Percentiles rank a stretch among this genome's conserved stretches.
Conservation (phyloP, 202 grass and related monocot genomes). For the Musa balbisiana region DNA sequence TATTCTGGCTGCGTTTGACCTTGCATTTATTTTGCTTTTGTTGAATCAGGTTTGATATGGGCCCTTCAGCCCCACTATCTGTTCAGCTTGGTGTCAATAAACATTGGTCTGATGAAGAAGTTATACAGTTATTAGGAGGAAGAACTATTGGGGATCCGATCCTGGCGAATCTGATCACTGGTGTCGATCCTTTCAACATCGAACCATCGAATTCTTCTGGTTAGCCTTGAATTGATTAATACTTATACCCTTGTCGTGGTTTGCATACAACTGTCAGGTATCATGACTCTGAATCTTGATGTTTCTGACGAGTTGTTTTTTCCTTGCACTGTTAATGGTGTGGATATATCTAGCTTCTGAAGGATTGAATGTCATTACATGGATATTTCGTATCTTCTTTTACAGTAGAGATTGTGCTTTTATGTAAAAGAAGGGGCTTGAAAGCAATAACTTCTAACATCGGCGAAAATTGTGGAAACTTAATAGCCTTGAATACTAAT, state of each 20-base stretch:
- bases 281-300: neutral
- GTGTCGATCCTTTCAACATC: neutral
- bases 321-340: neutral
- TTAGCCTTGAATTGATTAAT: slow-evolving; percentile 6
- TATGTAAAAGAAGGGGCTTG: too few species aligned
- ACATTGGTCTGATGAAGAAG: neutral
- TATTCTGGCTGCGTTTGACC: neutral
- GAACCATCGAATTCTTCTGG: slow-evolving; percentile 9
- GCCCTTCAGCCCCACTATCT: neutral
- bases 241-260: neutral
- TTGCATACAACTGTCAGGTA: neutral
- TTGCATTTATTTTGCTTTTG: neutral
- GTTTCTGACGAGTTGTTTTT: neutral
- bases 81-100: neutral
- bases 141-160: neutral
- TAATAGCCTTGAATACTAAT: too few species aligned
- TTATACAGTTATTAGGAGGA: neutral
- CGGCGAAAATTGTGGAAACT: too few species aligned
- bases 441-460: too few species aligned
- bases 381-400: neutral
- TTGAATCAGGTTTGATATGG: neutral
- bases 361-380: neutral
- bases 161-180: neutral
- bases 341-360: neutral
- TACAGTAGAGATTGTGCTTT: neutral